Evolutionary conservation across 73 alveolate species (phyloP).

Genomic region (Paramecium biaurelia): DNA sequence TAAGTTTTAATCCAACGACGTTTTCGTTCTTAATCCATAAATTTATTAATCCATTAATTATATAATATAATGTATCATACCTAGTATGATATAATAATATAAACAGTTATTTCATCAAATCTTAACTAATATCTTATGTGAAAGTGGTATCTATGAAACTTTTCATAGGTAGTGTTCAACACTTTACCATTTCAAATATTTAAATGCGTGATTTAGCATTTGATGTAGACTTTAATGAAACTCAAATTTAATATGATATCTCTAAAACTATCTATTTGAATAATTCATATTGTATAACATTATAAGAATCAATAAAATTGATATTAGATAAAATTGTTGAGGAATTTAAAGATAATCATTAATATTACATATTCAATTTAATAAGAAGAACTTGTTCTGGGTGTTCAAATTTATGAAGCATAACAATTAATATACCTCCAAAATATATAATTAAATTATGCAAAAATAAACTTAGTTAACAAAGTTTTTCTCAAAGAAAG

Average conservation of each 20-base stretch:
- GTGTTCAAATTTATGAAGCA: background rate
- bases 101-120: background rate
- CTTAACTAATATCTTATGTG: background rate
- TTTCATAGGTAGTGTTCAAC: too few species aligned
- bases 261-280: background rate
- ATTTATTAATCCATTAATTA: background rate
- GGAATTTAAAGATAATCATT: too few species aligned
- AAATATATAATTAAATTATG: background rate
- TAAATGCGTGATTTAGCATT: background rate
- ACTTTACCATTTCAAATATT: background rate
- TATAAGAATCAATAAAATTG: background rate
- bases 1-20: background rate
- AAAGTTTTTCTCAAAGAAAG: background rate
- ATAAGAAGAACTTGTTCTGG: background rate
- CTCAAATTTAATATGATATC: background rate
- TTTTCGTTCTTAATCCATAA: constrained; percentile 27
- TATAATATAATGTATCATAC: background rate
- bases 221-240: background rate
- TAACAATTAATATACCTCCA: background rate
- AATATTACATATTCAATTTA: background rate
- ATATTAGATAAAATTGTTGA: too few species aligned
- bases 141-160: background rate
- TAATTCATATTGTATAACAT: background rate
- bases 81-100: background rate
- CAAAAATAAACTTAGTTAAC: background rate